A percentile compares a stretch with the other conserved stretches of the same genome.
Evolutionary conservation across 257 asterid species (phyloP).

Genomic region (Primulina huaijiensis): DNA sequence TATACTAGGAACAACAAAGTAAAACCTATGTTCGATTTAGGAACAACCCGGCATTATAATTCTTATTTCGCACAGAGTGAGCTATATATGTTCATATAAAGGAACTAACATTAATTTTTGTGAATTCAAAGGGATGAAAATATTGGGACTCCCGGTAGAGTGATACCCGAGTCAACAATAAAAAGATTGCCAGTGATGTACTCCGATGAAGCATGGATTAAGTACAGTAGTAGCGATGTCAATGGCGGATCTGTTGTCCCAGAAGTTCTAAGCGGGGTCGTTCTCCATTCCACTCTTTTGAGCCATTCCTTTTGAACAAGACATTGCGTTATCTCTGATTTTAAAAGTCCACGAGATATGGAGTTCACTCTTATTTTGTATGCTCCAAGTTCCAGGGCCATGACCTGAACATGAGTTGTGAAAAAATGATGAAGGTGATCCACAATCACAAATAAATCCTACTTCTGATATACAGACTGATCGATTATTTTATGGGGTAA

Average conservation of each 20-base stretch:
- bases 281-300: conserved; percentile 22
- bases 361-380: conserved; percentile 45
- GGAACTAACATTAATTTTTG: neutral
- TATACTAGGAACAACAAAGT: neutral
- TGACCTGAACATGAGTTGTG: no score
- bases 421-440: no score
- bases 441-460: no score
- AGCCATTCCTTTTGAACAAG: conserved; percentile 32
- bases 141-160: conserved; percentile 40
- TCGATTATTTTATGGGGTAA: no score
- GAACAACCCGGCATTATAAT: neutral
- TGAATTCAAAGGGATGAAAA: conserved; percentile 29
- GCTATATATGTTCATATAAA: neutral
- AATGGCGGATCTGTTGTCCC: conserved; percentile 39
- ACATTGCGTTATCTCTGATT: conserved; percentile 38
- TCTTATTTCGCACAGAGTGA: neutral
- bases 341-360: conserved; percentile 40
- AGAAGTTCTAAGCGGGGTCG: conserved; percentile 19
- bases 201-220: conserved; percentile 36
- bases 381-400: no score
- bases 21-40: neutral
- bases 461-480: no score
- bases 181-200: conserved; percentile 36
- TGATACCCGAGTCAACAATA: conserved; percentile 38
- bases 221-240: conserved; percentile 35